phyloP scores from a whole-genome alignment of 106 monocot genomes.

The Phalaenopsis equestris region DNA sequence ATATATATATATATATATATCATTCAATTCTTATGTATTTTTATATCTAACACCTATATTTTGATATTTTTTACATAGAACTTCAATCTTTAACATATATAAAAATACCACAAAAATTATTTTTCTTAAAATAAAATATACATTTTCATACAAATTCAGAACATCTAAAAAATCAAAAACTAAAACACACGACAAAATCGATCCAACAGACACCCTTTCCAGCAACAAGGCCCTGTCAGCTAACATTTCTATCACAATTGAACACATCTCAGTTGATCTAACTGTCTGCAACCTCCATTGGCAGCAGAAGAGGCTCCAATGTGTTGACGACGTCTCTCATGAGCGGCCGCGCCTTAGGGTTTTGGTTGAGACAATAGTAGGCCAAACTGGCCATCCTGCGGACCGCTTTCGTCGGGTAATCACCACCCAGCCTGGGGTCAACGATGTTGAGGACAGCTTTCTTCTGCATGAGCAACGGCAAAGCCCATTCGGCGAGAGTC shows the following conservation, averaged over 20 bases:
- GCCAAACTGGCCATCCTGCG: slow-evolving; percentile 52
- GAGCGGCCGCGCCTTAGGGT: slow-evolving; percentile 69
- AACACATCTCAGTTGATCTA: not conserved
- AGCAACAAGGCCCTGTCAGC: not conserved
- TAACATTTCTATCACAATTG: not conserved
- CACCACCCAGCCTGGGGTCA: slow-evolving; percentile 42
- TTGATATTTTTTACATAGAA: too few relatives aligned
- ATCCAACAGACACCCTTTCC: not conserved
- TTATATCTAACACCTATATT: too few relatives aligned
- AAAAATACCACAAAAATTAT: too few relatives aligned
- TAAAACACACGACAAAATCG: not conserved
- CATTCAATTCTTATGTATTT: too few relatives aligned
- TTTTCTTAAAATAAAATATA: too few relatives aligned
- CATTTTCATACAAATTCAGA: not conserved
- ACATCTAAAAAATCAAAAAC: not conserved
- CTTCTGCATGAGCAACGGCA: slow-evolving; percentile 42
- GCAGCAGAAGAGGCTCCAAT: slow-evolving; percentile 47
- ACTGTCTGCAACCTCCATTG: not conserved
- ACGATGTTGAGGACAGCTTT: slow-evolving; percentile 40
- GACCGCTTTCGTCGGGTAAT: slow-evolving; percentile 37
- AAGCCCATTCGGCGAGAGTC: slow-evolving; percentile 53
- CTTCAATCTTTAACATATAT: too few relatives aligned
- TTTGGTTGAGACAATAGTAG: slow-evolving; percentile 45
- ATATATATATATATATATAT: too few relatives aligned
- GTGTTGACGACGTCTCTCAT: slow-evolving; percentile 60